Evolutionary conservation across 1,139 yeast species (phyloP), one percentile per base, ranked within the genome.

Genomic region (Suhomyces panamericanus): DNA sequence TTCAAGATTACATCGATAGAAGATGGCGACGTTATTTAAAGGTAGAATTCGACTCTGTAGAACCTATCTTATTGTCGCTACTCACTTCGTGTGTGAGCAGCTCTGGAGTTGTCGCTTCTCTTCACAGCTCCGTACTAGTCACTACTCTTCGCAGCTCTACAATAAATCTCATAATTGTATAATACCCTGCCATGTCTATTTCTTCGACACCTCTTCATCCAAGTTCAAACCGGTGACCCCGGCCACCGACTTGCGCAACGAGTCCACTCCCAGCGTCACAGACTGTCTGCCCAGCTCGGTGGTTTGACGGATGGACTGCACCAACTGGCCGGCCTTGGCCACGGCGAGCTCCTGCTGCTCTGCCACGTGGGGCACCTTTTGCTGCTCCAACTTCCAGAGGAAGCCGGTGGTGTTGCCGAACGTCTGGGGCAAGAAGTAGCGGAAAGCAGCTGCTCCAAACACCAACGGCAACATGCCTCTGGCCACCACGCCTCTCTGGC

Each of bases 341-440:
- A 70, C 67, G 26, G 81, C 72, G 39, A 64, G 60, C 42, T 73
- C 67, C 57, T 91, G 97, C 47, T 79, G 80, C 41, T 78, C 67
- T 8, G 95, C 90, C 36, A 89, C 64, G 34, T 70, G 73, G 3
- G 96, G 95, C 44, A 85, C 69, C 36, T 75, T 71, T 47, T 75
- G 65, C 60, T 81, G 72, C 65, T 93, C 96, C 52, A 82, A 73
- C 43, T 71, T 73, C 82, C 91, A 85, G 3, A 80, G 66, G 52
- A 85, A 80, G 10, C 69, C 67, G 17, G 77, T 69, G 9, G 91
- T 81, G 62, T 87, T 89, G 34, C 63, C 61, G 57, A 80, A 88
- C 0, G 99, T 90, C 37, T 75, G 68, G 22, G 99, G 99, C 56
- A 91, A 74, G 53, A 86, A 84, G 64, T 82, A 78, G 48, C 75